phyloP scores from a whole-genome alignment of 129 eudicot species.

The Centaurea solstitialis region DNA sequence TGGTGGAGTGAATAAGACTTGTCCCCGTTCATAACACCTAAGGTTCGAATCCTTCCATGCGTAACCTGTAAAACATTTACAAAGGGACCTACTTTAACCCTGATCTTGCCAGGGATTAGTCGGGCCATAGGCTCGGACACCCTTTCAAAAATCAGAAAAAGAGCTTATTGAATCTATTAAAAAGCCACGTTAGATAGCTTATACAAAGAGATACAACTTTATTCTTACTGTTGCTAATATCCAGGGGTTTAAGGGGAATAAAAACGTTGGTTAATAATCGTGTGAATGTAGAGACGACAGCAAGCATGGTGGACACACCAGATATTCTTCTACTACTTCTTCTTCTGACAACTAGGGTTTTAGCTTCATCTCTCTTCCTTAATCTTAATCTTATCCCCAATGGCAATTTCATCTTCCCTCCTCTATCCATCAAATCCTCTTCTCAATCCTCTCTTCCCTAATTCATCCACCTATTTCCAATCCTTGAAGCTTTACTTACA shows the following conservation, averaged over 20 bases:
- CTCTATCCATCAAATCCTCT: constrained; percentile 28
- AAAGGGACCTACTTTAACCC: no score
- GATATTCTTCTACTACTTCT: constrained; percentile 18
- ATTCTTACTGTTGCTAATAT: no score
- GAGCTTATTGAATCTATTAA: no score
- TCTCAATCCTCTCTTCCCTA: constrained; percentile 26
- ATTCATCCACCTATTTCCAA: background rate
- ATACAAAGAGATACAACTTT: no score
- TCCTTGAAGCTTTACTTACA: background rate
- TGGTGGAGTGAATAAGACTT: no score
- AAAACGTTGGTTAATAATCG: constrained; percentile 6
- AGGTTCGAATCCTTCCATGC: no score
- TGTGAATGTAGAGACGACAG: constrained; percentile 32
- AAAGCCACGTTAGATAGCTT: no score
- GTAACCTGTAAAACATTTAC: no score
- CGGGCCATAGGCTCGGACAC: no score
- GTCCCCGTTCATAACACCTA: no score
- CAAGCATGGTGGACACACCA: constrained; percentile 24
- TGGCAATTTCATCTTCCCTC: constrained; percentile 51
- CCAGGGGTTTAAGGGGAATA: constrained; percentile 21
- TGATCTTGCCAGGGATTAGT: no score
- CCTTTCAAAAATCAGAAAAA: no score
- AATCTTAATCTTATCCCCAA: constrained; percentile 17
- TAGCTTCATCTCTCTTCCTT: constrained; percentile 32
- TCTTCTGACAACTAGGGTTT: constrained; percentile 53